These are phyloP conservation scores for Elongisporangium anandrum DNA, from an alignment of 352 stramenopile species.

Conservation along the genomic window DNA sequence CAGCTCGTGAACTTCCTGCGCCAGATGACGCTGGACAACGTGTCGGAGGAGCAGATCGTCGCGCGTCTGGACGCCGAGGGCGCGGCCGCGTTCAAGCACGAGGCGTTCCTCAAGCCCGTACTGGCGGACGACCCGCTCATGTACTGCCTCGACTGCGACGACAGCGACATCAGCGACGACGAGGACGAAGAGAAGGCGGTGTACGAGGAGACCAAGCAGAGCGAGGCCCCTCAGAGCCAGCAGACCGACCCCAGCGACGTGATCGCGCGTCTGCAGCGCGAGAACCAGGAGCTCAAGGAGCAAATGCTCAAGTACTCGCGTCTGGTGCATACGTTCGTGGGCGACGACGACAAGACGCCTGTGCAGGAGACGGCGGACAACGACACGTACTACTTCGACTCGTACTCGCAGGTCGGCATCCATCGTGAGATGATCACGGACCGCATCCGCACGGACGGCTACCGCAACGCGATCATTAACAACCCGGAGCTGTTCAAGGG, in stretches of 20 bases:
- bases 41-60: conserved; percentile 32
- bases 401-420: conserved; percentile 98
- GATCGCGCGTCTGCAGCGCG: conserved; percentile 41
- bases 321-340: conserved; percentile 64
- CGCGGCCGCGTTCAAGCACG: conserved; percentile 45
- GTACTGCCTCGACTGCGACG: conserved; percentile 70
- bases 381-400: conserved; percentile 97
- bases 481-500: conserved; percentile 96
- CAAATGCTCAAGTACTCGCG: conserved; percentile 72
- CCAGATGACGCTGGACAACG: conserved; percentile 32
- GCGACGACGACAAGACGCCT: conserved; percentile 40
- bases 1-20: conserved; percentile 77
- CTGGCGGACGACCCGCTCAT: conserved; percentile 75
- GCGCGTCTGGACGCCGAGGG: conserved; percentile 42
- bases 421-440: conserved; percentile 95
- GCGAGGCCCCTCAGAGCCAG: conserved; percentile 7
- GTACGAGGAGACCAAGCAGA: conserved; percentile 25
- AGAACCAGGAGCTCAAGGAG: conserved; percentile 74
- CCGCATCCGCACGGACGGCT: conserved; percentile 92
- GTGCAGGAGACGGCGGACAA: conserved; percentile 52
- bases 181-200: conserved; percentile 25
- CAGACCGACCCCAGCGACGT: conserved; percentile 12
- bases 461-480: conserved; percentile 97
- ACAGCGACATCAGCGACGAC: conserved; percentile 48
- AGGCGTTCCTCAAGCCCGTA: conserved; percentile 75